A percentile compares a stretch with the other conserved stretches of the same genome.
phyloP scores from a whole-genome alignment of 805 yeast species.

The Candida namnaoensis region DNA sequence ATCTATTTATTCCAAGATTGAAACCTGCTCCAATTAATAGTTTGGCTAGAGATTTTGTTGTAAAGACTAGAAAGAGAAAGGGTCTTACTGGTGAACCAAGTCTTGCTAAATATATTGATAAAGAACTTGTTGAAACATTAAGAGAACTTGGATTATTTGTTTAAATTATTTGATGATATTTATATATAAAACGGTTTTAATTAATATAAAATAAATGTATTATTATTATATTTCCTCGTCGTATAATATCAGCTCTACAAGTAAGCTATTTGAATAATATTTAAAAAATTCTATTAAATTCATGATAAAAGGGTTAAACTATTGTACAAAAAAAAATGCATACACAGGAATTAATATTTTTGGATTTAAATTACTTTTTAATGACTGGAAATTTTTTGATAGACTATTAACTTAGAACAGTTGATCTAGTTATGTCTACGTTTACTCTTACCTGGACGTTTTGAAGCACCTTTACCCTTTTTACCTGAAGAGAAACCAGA shows the following conservation, averaged over 20 bases:
- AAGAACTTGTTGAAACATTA: slow-evolving; percentile 45
- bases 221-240: too few relatives aligned
- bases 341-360: too few relatives aligned
- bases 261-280: too few relatives aligned
- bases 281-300: too few relatives aligned
- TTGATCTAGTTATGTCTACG: slow-evolving; percentile 18
- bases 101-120: slow-evolving; percentile 58
- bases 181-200: too few relatives aligned
- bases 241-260: too few relatives aligned
- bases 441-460: slow-evolving; percentile 49
- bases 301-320: too few relatives aligned
- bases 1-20: slow-evolving; percentile 54
- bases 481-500: slow-evolving; percentile 44
- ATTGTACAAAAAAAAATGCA: too few relatives aligned
- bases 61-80: slow-evolving; percentile 84
- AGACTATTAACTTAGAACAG: too few relatives aligned
- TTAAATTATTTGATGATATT: background rate
- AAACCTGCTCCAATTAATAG: slow-evolving; percentile 65
- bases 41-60: slow-evolving; percentile 79
- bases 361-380: too few relatives aligned
- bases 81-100: slow-evolving; percentile 73
- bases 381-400: too few relatives aligned
- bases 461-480: slow-evolving; percentile 33
- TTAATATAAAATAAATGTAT: too few relatives aligned
- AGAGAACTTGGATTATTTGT: slow-evolving; percentile 34